A percentile compares a stretch with the other conserved stretches of the same genome.
Evolutionary conservation across 208 protist species (phyloP).

Genomic region (Angomonas deanei): DNA sequence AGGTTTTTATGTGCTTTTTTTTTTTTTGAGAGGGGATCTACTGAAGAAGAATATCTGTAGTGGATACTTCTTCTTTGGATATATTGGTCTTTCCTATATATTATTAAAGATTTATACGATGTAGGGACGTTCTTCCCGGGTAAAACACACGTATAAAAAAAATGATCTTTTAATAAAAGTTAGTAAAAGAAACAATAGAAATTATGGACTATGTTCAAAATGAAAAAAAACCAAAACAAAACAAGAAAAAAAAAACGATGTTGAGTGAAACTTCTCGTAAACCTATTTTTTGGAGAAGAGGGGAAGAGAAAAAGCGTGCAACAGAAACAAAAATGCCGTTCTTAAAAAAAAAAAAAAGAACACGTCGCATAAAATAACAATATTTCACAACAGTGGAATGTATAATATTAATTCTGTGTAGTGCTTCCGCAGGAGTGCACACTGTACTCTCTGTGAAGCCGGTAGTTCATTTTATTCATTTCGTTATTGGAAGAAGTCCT

Average conservation of each 20-base stretch:
- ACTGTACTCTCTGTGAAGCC: neutral
- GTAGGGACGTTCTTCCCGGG: no score
- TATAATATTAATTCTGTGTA: neutral
- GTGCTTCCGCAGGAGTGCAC: neutral
- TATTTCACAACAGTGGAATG: no score
- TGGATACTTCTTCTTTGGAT: neutral
- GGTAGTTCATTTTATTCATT: neutral
- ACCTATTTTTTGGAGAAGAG: slow-evolving; percentile 10
- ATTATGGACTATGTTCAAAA: neutral
- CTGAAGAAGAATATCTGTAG: no score
- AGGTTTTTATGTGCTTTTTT: slow-evolving; percentile 10
- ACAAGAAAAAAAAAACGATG: neutral
- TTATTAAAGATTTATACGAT: slow-evolving; percentile 6
- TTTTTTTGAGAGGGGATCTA: no score
- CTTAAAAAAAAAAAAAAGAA: slow-evolving; percentile 7
- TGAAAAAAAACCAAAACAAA: slow-evolving; percentile 7
- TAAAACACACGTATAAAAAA: slow-evolving; percentile 10
- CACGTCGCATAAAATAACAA: no score
- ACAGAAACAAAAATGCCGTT: slow-evolving; percentile 2
- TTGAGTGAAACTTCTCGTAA: neutral
- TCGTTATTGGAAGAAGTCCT: slow-evolving; percentile 68
- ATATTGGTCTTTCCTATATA: neutral
- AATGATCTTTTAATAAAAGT: slow-evolving; percentile 5
- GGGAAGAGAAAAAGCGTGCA: slow-evolving; percentile 10
- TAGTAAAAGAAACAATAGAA: neutral